Evolutionary conservation across 306 rosid genomes (phyloP).

Genomic region (Potentilla sterilis): DNA sequence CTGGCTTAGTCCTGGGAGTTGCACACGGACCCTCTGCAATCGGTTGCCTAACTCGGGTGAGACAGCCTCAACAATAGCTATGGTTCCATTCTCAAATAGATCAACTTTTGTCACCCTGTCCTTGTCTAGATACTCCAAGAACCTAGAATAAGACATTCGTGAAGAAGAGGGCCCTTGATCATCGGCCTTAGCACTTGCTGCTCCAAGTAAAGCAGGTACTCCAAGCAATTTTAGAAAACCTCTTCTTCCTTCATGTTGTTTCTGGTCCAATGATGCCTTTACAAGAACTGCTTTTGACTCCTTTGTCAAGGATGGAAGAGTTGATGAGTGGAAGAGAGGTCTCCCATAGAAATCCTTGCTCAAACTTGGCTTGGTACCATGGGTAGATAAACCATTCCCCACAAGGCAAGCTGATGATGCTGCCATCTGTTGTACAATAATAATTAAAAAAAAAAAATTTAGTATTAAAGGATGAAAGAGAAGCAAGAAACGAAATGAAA

Average conservation of each 20-base stretch:
- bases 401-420: slow-evolving; percentile 74
- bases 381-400: slow-evolving; percentile 63
- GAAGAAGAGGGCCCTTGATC: slow-evolving; percentile 93
- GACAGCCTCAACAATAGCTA: slow-evolving; percentile 87
- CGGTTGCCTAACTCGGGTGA: slow-evolving; percentile 89
- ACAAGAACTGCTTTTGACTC: slow-evolving; percentile 37
- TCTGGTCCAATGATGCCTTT: slow-evolving; percentile 59
- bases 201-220: slow-evolving; percentile 62
- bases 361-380: slow-evolving; percentile 41
- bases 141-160: slow-evolving; percentile 94
- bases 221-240: slow-evolving; percentile 72
- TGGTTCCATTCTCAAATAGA: slow-evolving; percentile 86
- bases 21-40: slow-evolving; percentile 90
- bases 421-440: slow-evolving; percentile 52
- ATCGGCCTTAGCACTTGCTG: slow-evolving; percentile 72
- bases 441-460: slow-evolving; percentile 5
- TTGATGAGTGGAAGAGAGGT: slow-evolving; percentile 35
- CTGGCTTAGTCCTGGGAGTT: slow-evolving; percentile 94
- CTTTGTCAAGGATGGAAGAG: slow-evolving; percentile 42
- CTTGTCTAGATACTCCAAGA: slow-evolving; percentile 89
- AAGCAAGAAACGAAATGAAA: neutral
- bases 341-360: slow-evolving; percentile 56
- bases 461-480: neutral
- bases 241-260: slow-evolving; percentile 71
- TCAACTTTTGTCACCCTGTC: slow-evolving; percentile 91